phyloP scores from a whole-genome alignment of 306 rosid genomes.

The Cucurbita argyrosperma region DNA sequence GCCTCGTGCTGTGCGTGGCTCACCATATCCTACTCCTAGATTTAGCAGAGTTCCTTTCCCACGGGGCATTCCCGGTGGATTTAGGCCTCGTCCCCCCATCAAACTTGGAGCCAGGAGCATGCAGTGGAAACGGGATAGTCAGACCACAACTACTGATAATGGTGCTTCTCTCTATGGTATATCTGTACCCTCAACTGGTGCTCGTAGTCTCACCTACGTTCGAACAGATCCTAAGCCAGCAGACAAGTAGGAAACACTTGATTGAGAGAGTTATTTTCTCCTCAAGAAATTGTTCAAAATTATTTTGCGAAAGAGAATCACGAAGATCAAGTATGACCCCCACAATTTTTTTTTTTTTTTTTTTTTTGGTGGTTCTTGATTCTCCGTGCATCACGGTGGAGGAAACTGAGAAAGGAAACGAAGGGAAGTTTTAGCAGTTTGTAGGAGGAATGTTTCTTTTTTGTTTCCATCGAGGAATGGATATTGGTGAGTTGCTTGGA shows the following conservation, averaged over 20 bases:
- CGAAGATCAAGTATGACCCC: background rate
- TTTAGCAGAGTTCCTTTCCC: slow-evolving; percentile 53
- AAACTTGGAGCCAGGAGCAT: slow-evolving; percentile 73
- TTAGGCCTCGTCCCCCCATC: slow-evolving; percentile 48
- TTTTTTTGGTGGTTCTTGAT: background rate
- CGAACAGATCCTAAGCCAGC: slow-evolving; percentile 75
- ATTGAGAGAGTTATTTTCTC: background rate
- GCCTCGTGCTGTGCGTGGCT: slow-evolving; percentile 50
- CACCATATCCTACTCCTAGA: slow-evolving; percentile 42
- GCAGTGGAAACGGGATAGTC: slow-evolving; percentile 90
- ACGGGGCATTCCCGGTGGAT: slow-evolving; percentile 62
- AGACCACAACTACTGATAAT: slow-evolving; percentile 29
- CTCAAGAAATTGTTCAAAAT: background rate
- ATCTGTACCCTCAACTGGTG: slow-evolving; percentile 16
- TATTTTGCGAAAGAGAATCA: background rate
- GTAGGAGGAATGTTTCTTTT: background rate
- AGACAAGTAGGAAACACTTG: slow-evolving; percentile 33
- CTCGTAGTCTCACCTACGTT: slow-evolving; percentile 73
- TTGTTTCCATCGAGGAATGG: background rate
- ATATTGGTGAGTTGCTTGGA: background rate
- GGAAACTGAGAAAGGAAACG: background rate
- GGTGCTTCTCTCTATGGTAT: slow-evolving; percentile 24
- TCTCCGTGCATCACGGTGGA: background rate
- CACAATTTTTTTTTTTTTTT: background rate
- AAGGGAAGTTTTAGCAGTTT: background rate